phyloP scores from a whole-genome alignment of 164 flowering plant genomes.

The Kalanchoe fedtschenkoi region DNA sequence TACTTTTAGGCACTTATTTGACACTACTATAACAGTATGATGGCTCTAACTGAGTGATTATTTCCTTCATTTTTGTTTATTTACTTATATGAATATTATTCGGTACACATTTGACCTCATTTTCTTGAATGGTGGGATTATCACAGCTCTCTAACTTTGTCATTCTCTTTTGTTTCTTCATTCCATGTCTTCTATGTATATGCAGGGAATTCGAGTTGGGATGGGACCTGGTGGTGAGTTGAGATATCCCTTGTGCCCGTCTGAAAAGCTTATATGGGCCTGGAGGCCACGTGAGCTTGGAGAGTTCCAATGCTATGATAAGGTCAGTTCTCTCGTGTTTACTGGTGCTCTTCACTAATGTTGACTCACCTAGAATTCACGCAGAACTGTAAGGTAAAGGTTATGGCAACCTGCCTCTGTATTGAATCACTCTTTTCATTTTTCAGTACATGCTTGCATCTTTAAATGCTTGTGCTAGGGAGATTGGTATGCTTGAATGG shows the following conservation, averaged over 20 bases:
- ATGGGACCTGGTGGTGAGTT: conserved; percentile 82
- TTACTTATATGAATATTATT: not conserved
- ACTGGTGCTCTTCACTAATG: not conserved
- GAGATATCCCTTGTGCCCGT: conserved; percentile 55
- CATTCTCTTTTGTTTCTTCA: not conserved
- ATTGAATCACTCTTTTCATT: not conserved
- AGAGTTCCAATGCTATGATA: conserved; percentile 75
- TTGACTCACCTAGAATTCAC: not conserved
- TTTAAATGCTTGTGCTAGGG: conserved; percentile 40
- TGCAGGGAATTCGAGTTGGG: conserved; percentile 63
- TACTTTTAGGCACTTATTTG: conserved; percentile 42
- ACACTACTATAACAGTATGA: conserved; percentile 25
- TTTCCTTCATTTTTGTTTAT: not conserved
- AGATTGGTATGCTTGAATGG: conserved; percentile 48
- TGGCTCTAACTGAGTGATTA: not conserved
- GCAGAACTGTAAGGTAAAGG: not conserved
- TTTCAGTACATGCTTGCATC: conserved; percentile 59
- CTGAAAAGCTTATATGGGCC: conserved; percentile 26
- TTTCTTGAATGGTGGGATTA: not conserved
- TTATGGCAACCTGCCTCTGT: not conserved
- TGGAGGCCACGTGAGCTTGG: conserved; percentile 42
- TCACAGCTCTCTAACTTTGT: not conserved
- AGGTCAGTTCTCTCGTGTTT: conserved; percentile 23
- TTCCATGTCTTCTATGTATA: conserved; percentile 4
- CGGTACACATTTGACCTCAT: no score